A percentile compares a stretch with the other conserved stretches of the same genome.
These are phyloP conservation scores for Stephania japonica DNA, from an alignment of 164 flowering plant species.

Conservation along the genomic window DNA sequence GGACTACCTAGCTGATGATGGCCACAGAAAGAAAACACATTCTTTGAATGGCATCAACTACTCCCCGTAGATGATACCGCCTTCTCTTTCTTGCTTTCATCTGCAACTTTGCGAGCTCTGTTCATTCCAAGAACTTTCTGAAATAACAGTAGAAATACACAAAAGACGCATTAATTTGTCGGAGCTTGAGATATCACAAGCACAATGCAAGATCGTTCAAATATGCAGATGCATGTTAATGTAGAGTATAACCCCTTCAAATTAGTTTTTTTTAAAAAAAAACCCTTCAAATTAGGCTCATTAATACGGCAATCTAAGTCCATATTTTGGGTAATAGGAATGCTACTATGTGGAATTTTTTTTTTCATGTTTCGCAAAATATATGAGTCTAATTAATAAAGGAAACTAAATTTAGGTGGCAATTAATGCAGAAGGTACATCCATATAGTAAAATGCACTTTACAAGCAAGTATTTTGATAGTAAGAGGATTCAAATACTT, in stretches of 20 bases:
- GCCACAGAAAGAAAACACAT: background rate
- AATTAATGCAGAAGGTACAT: no score
- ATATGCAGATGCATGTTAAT: background rate
- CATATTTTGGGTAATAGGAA: no score
- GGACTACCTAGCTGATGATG: background rate
- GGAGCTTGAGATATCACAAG: background rate
- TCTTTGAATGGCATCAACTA: constrained; percentile 7
- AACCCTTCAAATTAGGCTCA: no score
- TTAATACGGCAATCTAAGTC: no score
- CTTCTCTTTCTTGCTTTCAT: constrained; percentile 15
- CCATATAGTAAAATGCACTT: no score
- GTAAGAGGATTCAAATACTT: no score
- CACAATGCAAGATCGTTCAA: background rate
- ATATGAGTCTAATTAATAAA: no score
- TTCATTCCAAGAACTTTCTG: constrained; percentile 14
- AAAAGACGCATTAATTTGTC: background rate
- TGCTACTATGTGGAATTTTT: no score
- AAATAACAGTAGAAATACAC: background rate
- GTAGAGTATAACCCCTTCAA: background rate
- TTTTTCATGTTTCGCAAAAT: no score
- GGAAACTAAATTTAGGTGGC: no score
- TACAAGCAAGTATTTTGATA: no score
- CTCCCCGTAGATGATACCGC: constrained; percentile 4
- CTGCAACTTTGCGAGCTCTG: constrained; percentile 16
- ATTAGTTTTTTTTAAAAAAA: no score